Evolutionary conservation across 2,329 filamentous ascomycete species (phyloP), one percentile per base, ranked within the genome.

Genomic region (Alternaria consortialis): DNA sequence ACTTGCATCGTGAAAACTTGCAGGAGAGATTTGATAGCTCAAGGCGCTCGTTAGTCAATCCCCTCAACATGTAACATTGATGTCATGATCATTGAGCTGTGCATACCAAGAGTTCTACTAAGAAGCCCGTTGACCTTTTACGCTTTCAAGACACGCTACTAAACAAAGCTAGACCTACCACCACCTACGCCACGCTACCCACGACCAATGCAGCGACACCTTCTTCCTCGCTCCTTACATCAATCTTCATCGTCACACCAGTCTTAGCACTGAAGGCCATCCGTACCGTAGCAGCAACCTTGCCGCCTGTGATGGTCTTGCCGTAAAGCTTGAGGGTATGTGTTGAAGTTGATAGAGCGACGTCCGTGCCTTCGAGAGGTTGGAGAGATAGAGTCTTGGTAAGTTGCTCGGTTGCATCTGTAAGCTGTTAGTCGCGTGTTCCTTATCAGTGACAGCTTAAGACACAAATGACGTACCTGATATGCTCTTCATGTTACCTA

Each of bases 241-340:
- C 91, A 71, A 99, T 93, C 87, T 98, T 98, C 74, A 94, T 96
- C 60, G 95, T 97, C 27, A 98, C 93, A 53, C 95, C 95, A 51
- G 90, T 90, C 86, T 96, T 97, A 73, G 91, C 89, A 63, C 92
- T 96, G 81, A 89, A 97, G 1, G 94, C 95, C 94, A 99, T 97
- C 80, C 93, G 88, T 66, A 98, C 88, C 67, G 88, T 90, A 62
- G 91, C 91, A 57, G 94, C 92, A 15, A 99, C 94, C 74, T 91
- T 90, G 68, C 95, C 95, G 36, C 94, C 95, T 34, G 87, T 89
- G 64, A 98, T 90, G 43, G 93, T 97, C 88, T 97, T 98, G 77
- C 95, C 95, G 78, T 97, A 91, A 36, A 99, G 85, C 83, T 97
- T 98, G 77, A 99, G 89, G 4, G 93, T 94, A 80, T 99, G 95